Evolutionary conservation across 129 eudicot species (phyloP).

Genomic region (Chrysanthemum seticuspe): DNA sequence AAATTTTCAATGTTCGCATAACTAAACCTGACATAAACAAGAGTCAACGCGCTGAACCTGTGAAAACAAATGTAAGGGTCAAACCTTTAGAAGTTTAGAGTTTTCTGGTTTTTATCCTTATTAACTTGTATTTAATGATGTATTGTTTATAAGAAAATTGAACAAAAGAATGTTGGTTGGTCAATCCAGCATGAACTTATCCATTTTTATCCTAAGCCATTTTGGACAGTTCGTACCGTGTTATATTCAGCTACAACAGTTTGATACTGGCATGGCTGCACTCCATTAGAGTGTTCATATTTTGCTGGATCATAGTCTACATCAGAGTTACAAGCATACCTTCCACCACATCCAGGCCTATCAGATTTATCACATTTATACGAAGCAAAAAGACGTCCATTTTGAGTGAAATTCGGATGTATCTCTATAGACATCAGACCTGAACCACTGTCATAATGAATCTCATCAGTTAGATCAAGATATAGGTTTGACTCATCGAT

Average conservation of each 20-base stretch:
- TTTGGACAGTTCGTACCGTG: slow-evolving; percentile 34
- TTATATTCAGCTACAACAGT: slow-evolving; percentile 73
- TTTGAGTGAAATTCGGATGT: slow-evolving; percentile 70
- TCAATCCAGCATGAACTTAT: background rate
- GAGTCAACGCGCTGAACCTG: too few species aligned
- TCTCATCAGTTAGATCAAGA: slow-evolving; percentile 62
- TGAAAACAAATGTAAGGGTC: too few species aligned
- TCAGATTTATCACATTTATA: slow-evolving; percentile 69
- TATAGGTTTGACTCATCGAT: slow-evolving; percentile 56
- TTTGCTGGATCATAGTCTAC: slow-evolving; percentile 76
- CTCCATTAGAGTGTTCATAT: slow-evolving; percentile 50
- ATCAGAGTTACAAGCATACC: slow-evolving; percentile 86
- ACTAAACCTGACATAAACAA: too few species aligned
- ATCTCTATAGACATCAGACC: slow-evolving; percentile 76
- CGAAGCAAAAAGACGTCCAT: slow-evolving; percentile 77
- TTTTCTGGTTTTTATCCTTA: too few species aligned
- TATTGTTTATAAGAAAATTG: too few species aligned
- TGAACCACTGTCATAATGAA: slow-evolving; percentile 60
- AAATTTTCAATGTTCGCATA: too few species aligned
- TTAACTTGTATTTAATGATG: too few species aligned
- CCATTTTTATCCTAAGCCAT: background rate
- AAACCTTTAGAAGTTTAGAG: too few species aligned
- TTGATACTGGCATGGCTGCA: slow-evolving; percentile 75
- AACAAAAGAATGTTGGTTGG: too few species aligned
- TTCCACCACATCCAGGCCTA: slow-evolving; percentile 69